Conservation (phyloP, 2,329 filamentous ascomycete genomes). For the Metarhizium humberi region DNA sequence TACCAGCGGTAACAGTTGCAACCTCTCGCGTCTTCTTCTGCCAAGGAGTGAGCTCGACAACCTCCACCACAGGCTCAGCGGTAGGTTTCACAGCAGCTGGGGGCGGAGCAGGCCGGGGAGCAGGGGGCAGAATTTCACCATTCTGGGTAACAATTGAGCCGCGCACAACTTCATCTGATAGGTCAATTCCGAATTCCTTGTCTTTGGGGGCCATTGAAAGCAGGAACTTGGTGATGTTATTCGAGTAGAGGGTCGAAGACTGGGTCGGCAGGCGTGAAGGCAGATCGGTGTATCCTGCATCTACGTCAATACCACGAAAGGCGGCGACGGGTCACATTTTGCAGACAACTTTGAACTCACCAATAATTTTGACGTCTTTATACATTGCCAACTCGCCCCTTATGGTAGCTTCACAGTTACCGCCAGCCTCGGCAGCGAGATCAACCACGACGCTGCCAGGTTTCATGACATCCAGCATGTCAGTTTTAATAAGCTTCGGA, state of each 20-base stretch:
- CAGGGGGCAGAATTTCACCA: constrained; percentile 66
- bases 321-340: too few species aligned
- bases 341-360: constrained; percentile 31
- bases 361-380: constrained; percentile 76
- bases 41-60: constrained; percentile 68
- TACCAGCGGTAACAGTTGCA: constrained; percentile 62
- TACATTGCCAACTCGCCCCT: constrained; percentile 61
- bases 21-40: constrained; percentile 73
- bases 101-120: constrained; percentile 56
- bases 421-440: constrained; percentile 77
- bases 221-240: constrained; percentile 85
- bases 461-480: constrained; percentile 77
- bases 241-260: constrained; percentile 82
- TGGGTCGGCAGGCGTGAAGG: constrained; percentile 82
- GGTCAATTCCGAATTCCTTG: constrained; percentile 70
- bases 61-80: constrained; percentile 38
- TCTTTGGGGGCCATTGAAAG: constrained; percentile 72
- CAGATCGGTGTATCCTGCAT: constrained; percentile 69
- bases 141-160: constrained; percentile 75
- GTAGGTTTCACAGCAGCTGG: constrained; percentile 38
- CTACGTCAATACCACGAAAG: background rate
- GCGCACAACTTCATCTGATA: constrained; percentile 77
- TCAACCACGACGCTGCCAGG: constrained; percentile 84
- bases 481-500: constrained; percentile 73
- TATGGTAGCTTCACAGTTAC: constrained; percentile 77